Conservation (phyloP, 1,284 basidiomycete genomes). For the Rhodotorula sp. region DNA sequence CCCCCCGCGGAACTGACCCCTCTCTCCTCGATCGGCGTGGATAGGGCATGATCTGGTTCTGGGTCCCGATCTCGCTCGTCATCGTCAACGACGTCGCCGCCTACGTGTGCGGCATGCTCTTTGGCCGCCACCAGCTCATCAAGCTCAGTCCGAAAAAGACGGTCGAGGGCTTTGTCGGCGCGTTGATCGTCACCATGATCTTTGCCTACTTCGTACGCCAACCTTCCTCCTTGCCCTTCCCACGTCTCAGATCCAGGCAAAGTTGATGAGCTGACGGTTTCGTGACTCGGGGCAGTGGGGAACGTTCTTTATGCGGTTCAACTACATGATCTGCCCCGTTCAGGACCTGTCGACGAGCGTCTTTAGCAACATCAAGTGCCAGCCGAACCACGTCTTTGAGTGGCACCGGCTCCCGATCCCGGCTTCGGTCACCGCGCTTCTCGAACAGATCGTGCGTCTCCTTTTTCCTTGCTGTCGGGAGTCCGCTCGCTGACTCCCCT, state of each 20-base stretch:
- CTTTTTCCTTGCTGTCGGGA: no score
- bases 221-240: neutral
- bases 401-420: slow-evolving; percentile 79
- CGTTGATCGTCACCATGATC: slow-evolving; percentile 87
- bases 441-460: slow-evolving; percentile 32
- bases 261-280: neutral
- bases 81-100: slow-evolving; percentile 99
- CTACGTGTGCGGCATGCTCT: slow-evolving; percentile 89
- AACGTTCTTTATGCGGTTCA: slow-evolving; percentile 88
- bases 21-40: slow-evolving; percentile 24
- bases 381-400: slow-evolving; percentile 85
- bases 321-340: slow-evolving; percentile 99
- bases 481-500: no score
- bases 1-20: neutral
- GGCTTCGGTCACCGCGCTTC: slow-evolving; percentile 56
- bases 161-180: slow-evolving; percentile 98
- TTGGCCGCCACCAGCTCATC: slow-evolving; percentile 93
- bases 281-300: slow-evolving; percentile 63
- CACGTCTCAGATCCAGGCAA: no score
- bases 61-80: slow-evolving; percentile 92
- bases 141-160: slow-evolving; percentile 98
- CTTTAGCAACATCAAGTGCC: slow-evolving; percentile 75
- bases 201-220: slow-evolving; percentile 68
- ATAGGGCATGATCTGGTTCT: slow-evolving; percentile 94
- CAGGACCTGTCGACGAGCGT: slow-evolving; percentile 89